These are phyloP conservation scores for Lobosporangium transversale DNA, from an alignment of 192 early-diverging fungal genomes.

Conservation along the genomic window DNA sequence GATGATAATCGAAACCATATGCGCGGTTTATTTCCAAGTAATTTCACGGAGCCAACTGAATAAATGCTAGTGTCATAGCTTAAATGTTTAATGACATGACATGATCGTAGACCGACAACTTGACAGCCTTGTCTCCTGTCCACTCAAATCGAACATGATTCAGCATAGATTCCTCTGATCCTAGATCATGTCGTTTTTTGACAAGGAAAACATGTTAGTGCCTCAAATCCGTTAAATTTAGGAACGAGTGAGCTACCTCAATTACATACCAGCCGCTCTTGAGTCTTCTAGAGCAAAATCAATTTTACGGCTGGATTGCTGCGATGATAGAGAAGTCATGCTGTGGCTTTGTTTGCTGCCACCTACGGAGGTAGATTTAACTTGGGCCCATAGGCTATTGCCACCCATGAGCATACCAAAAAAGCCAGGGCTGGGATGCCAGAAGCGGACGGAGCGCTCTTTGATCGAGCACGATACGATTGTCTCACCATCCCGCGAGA, in stretches of 20 bases:
- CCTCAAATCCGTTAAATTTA: no score
- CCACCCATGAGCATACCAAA: conserved; percentile 73
- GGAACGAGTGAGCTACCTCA: no score
- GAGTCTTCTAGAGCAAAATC: conserved; percentile 50
- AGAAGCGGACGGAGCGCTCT: conserved; percentile 77
- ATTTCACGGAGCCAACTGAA: conserved; percentile 47
- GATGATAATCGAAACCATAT: conserved; percentile 25
- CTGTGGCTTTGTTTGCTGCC: conserved; percentile 6
- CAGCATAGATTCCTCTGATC: conserved; percentile 38
- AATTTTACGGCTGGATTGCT: conserved; percentile 57
- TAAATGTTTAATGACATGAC: conserved; percentile 68
- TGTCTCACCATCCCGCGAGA: conserved; percentile 82
- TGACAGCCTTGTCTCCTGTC: conserved; percentile 59
- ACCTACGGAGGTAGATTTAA: conserved; percentile 18
- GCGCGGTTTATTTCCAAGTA: conserved; percentile 55
- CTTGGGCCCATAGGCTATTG: conserved; percentile 20
- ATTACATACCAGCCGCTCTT: conserved; percentile 24
- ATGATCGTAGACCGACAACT: conserved; percentile 58
- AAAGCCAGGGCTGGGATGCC: conserved; percentile 77
- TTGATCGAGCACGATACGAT: conserved; percentile 76
- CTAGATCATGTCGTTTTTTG: no score
- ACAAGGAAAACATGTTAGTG: no score
- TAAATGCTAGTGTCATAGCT: background rate
- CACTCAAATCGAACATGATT: conserved; percentile 60
- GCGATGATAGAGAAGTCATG: conserved; percentile 41